phyloP scores from a whole-genome alignment of 2,329 filamentous ascomycete species.

The Cladophialophora bantiana region DNA sequence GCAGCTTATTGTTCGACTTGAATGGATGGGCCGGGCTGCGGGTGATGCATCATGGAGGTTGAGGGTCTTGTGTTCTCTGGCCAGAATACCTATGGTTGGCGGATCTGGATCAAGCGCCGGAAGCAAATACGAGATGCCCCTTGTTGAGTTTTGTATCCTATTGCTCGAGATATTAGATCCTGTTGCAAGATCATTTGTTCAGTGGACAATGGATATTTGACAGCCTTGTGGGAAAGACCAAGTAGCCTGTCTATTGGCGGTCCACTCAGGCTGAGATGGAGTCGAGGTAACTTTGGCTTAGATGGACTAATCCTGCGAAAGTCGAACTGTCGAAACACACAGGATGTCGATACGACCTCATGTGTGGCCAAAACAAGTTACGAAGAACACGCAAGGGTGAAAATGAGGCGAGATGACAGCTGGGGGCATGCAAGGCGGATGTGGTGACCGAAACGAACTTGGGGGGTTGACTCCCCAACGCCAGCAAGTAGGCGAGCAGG shows the following conservation, averaged over 20 bases:
- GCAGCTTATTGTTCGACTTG: constrained; percentile 13
- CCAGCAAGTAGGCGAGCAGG: too few relatives aligned
- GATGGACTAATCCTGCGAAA: not conserved
- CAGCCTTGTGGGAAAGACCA: constrained; percentile 27
- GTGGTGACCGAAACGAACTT: constrained; percentile 9
- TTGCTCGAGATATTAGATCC: constrained; percentile 7
- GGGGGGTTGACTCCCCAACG: not conserved
- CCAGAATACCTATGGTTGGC: not conserved
- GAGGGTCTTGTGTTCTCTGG: not conserved
- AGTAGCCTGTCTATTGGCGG: not conserved
- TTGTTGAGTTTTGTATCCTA: not conserved
- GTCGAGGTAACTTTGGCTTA: constrained; percentile 5
- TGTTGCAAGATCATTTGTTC: constrained; percentile 23
- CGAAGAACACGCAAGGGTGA: constrained; percentile 18
- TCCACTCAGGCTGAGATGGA: constrained; percentile 10
- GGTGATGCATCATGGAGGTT: not conserved
- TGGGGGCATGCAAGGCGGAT: constrained; percentile 1
- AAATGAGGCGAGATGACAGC: constrained; percentile 30
- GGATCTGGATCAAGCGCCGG: not conserved
- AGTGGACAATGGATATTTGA: constrained; percentile 9
- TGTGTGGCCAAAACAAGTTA: constrained; percentile 9
- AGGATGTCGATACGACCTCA: constrained; percentile 5
- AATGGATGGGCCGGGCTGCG: not conserved
- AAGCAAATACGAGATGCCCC: not conserved
- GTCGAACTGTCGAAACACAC: constrained; percentile 7